phyloP scores from a whole-genome alignment of 768 basidiomycete species.

The Serendipita sp. region DNA sequence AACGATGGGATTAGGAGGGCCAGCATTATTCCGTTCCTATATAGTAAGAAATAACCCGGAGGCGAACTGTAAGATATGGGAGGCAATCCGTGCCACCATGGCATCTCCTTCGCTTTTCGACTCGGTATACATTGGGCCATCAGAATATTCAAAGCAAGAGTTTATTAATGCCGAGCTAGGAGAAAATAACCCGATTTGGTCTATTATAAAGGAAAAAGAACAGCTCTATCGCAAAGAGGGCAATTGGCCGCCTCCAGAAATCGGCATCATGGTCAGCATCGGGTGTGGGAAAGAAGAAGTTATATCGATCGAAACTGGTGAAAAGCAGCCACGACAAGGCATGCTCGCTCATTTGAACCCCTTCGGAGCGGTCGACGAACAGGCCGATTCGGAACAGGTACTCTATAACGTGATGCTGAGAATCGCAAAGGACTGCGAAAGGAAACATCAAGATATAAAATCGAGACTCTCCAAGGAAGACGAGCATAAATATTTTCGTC shows the following conservation, averaged over 20 bases:
- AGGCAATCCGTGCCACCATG: conserved; percentile 9
- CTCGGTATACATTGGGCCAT: conserved; percentile 13
- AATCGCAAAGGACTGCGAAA: neutral
- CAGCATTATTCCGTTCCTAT: neutral
- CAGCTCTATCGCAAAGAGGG: neutral
- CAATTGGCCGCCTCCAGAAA: neutral
- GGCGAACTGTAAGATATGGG: conserved; percentile 8
- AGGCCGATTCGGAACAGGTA: neutral
- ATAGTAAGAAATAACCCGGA: neutral
- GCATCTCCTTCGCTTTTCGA: conserved; percentile 7
- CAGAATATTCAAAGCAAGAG: neutral
- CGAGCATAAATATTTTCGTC: neutral
- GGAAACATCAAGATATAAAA: conserved; percentile 1
- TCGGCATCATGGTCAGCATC: neutral
- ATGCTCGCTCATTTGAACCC: neutral
- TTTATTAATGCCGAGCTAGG: conserved; percentile 4
- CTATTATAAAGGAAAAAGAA: neutral
- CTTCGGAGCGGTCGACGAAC: neutral
- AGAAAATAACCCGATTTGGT: neutral
- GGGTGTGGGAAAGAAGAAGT: neutral
- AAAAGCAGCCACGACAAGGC: neutral
- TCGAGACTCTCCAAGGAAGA: neutral
- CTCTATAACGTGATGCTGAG: neutral
- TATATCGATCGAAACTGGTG: neutral
- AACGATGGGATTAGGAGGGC: neutral